These are phyloP conservation scores for Zizania latifolia DNA, from an alignment of 176 grass and related monocot species.

Conservation along the genomic window DNA sequence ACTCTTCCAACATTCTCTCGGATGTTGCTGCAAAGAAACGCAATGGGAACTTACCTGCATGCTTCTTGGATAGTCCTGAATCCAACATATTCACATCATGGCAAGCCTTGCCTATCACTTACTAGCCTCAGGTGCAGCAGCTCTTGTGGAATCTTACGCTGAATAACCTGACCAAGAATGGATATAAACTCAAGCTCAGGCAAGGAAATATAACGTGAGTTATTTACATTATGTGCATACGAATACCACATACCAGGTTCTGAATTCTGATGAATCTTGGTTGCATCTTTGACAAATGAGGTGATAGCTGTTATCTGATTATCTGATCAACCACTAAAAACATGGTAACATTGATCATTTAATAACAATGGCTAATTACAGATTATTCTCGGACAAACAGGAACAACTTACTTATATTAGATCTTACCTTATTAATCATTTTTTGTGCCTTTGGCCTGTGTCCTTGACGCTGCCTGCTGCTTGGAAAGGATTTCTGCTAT, in stretches of 20 bases:
- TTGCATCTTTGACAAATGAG: not conserved
- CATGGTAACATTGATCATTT: not conserved
- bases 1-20: not conserved
- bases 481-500: conserved; percentile 79
- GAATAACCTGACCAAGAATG: conserved; percentile 5
- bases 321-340: not conserved
- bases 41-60: not conserved
- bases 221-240: conserved; percentile 5
- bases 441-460: conserved; percentile 28
- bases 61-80: not conserved
- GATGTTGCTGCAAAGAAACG: not conserved
- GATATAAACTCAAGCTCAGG: conserved; percentile 13
- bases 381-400: not conserved
- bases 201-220: not conserved
- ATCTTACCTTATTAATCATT: not conserved
- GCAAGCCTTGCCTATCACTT: not conserved
- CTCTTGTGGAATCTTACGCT: not conserved
- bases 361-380: not conserved
- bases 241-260: conserved; percentile 8
- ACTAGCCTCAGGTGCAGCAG: not conserved
- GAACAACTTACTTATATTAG: not conserved
- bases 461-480: conserved; percentile 45
- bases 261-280: not conserved
- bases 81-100: not conserved
- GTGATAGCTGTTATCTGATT: conserved; percentile 5